Base-by-base conservation (phyloP, 257 asterid species). In the Handroanthus guayacan region DNA sequence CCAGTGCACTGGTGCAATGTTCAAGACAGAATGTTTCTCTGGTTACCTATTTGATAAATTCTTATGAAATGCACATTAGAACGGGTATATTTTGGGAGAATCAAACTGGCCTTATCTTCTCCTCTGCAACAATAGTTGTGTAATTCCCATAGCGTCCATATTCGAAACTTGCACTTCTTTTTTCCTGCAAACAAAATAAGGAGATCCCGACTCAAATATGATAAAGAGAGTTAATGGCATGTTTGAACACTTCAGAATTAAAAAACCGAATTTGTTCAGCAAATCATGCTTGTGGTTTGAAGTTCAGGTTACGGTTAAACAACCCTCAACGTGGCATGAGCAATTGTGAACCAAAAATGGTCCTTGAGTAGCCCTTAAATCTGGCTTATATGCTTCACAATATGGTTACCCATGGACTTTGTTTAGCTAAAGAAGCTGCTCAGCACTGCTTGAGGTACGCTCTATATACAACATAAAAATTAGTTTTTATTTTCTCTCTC, bases 81-180 rank as follows among this genome's bases (percentile, higher is more conserved):
- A 12, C 68, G 52, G 34, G 45, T 16, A 51, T 62, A 58, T 66
- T 25, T n/a, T 3, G 20, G 60, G 36, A 25, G 43, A 64, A 9
- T 60, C 58, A 43, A 34, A 65, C 78, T 81, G 16, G 87, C 98
- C 96, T 94, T 79, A 94, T 91, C 87, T 94, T 94, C 84, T 90
- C 89, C 87, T 91, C 97, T 20, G 89, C 90, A 67, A 87, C 96
- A 75, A 83, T 65, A 61, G 92, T 89, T 38, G 97, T 92, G 75
- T 88, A 87, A 78, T 92, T 92, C 61, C 97, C 97, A 81, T 92
- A 92, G 36, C 97, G 90, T 31, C 97, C 97, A 64, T 92, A 92
- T 75, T 92, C 97, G 54, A 88, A 92, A 81, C 97, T 92, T 65
- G 66, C 80, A 75, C 82, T 75, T 39, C 95, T 84, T 78, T 90